Evolutionary conservation across 176 grass and related monocot species (phyloP).

Genomic region (Sorghum bicolor): DNA sequence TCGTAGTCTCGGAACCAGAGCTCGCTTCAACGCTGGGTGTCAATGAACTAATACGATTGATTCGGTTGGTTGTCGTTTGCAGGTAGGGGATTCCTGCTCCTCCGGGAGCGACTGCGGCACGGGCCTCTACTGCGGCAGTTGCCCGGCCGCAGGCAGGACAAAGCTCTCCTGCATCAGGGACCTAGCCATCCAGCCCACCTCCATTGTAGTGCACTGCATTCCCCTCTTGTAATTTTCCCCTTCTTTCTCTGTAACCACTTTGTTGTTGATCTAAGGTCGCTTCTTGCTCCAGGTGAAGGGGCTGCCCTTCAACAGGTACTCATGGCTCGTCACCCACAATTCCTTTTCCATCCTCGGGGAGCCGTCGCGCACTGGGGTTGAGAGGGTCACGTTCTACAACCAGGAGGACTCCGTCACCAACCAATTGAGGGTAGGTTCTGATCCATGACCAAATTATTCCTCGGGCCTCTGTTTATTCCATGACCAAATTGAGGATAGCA

Average conservation of each 20-base stretch:
- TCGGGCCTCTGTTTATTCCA: background rate
- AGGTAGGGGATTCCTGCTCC: slow-evolving; percentile 68
- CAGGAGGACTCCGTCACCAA: slow-evolving; percentile 94
- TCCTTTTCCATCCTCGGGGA: slow-evolving; percentile 93
- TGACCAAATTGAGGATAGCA: no score
- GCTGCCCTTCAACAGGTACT: slow-evolving; percentile 81
- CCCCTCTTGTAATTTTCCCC: background rate
- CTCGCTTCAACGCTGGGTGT: background rate
- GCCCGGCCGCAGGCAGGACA: slow-evolving; percentile 58
- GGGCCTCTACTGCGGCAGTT: slow-evolving; percentile 82
- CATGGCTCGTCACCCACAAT: slow-evolving; percentile 97
- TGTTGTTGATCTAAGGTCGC: background rate
- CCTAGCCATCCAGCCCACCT: slow-evolving; percentile 76
- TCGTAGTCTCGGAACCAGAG: background rate
- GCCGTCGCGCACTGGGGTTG: slow-evolving; percentile 72
- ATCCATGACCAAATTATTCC: background rate
- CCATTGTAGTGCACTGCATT: slow-evolving; percentile 43
- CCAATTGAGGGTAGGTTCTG: slow-evolving; percentile 64
- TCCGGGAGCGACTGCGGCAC: slow-evolving; percentile 58
- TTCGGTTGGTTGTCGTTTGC: background rate
- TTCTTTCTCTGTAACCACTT: background rate
- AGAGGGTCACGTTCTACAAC: slow-evolving; percentile 95
- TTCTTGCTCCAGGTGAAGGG: slow-evolving; percentile 56
- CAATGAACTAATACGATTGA: background rate
- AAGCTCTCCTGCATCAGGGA: slow-evolving; percentile 65